Evolutionary conservation across 2,329 filamentous ascomycete genomes (phyloP), one percentile per base, ranked within the genome.

Genomic region (Ceratocystis diversiconidia): DNA sequence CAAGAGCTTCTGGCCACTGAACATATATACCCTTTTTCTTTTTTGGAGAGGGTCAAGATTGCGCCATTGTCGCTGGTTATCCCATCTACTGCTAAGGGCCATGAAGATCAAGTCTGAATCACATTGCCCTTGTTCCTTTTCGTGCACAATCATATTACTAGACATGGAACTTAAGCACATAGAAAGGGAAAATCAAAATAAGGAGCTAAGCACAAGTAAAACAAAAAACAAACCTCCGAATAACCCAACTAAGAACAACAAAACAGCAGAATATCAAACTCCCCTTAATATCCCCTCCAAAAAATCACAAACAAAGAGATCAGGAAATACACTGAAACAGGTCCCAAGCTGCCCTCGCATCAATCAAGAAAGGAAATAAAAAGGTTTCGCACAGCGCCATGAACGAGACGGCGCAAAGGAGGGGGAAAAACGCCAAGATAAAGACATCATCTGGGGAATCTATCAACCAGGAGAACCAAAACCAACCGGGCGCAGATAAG

Each of bases 361-460:
- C 46, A 48, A 48, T n/a, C 12, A 48, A 48, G 17, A 48, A 28
- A n/a, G 5, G 46, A 48, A 48, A 48, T 2, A 48, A n/a, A n/a
- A 48, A 48, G 6, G 19, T 3, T n/a, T 48, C 46, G 19, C 46
- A 17, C 44, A 48, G 44, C 44, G 44, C 44, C 19, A 48, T 48
- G 7, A 48, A 5, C 22, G 7, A 60, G 59, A 36, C 36, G 36
- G 36, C 10, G 36, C 36, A 36, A 60, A 36, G 30, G 32, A 41
- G 7, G 63, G 30, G 19, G 43, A 63, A 68, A 32, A 25, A n/a
- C 61, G 60, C 19, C 52, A 50, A 28, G 28, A 61, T 43, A 63
- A 66, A 68, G 66, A 59, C 62, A 52, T 48, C 36, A 43, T 50
- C 57, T 25, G 63, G 55, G 43, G 63, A 67, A 63, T 43, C 30